Evolutionary conservation across 2,329 filamentous ascomycete species (phyloP), one percentile per base, ranked within the genome.

Genomic region (Alternaria alternata): DNA sequence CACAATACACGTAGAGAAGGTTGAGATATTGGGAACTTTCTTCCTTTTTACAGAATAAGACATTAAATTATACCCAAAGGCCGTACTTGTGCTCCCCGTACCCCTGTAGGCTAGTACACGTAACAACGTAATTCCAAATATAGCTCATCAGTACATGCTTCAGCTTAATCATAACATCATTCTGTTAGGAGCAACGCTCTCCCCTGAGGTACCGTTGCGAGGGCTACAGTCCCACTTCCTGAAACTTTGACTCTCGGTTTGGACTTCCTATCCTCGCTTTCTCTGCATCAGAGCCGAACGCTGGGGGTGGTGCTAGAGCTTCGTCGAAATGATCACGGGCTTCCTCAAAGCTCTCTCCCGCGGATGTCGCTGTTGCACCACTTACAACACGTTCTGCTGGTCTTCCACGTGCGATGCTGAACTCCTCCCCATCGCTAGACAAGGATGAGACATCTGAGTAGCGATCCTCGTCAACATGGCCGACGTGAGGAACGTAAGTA

Each of bases 331-430:
- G 73, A 66, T 85, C 83, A 59, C 79, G 79, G 9, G 81, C 83
- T 74, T 87, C 85, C 57, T 87, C 84, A 54, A 84, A 83, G 43
- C 85, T 83, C 6, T 83, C 71, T 26, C 82, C 74, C 20, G 72
- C 77, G 38, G 68, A 75, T 39, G 64, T 77, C 28, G 74, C 79
- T 44, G 78, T 75, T n/a, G 78, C 69, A 2, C 66, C 66, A 36
- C 65, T 75, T 9, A 57, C 54, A 20, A 68, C 63, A 9, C 72
- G 67, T 51, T 69, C 58, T 39, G 66, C 57, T 18, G 62, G 62
- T 12, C 74, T 68, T n/a, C 72, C 69, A 59, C 75, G 59, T 4
- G 46, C 42, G 51, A 39, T 22, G 18, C 42, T 46, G 18, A 49
- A 43, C 14, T 36, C 51, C 18, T 63, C 62, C n/a, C 61, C 64